Base-by-base conservation (phyloP, 148 eudicot genomes). In the Vaccinium vitisidaea region DNA sequence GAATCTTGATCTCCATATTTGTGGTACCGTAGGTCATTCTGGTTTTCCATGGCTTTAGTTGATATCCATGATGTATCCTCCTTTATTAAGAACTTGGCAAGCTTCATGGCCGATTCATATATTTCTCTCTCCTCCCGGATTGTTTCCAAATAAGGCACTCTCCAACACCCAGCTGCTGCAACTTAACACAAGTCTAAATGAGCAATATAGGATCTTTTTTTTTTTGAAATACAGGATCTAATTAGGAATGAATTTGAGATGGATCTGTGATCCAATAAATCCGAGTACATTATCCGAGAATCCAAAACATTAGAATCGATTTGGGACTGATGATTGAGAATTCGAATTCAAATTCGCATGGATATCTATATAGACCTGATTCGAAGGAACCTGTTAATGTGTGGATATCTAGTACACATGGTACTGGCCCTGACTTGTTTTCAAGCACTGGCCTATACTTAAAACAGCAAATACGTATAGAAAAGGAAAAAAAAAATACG, bases 41-140 rank as follows among this genome's bases (percentile, higher is more conserved):
- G 39, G 67, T 8, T 27, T 30, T 55, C 7, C 25, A 76, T 58
- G 2, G 13, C 14, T 65, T 23, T 10, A 9, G 70, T n/a, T 65
- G 0, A 11, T n/a, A 65, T 65, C 70, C 70, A 65, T 9, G 32
- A 65, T n/a, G 1, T n/a, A 65, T 65, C 70, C n/a, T 23, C 14
- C 23, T 65, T 65, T n/a, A 65, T 65, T 23, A 65, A 65, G 70
- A 65, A 65, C 30, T 63, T 65, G 70, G 70, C 70, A 65, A 65
- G 70, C 70, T 65, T n/a, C 70, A 65, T 10, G 23, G 70, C 70
- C 5, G 14, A 65, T 65, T 23, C 70, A 65, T 23, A 9, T 2
- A 0, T 65, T 23, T n/a, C 14, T 5, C 70, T 65, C 30, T 65
- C 70, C 70, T 23, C 14, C 30, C 3, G 70, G 70, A 65, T 65